Base-by-base conservation (phyloP, 108 stramenopile species). In the Chaetoceros muelleri region DNA sequence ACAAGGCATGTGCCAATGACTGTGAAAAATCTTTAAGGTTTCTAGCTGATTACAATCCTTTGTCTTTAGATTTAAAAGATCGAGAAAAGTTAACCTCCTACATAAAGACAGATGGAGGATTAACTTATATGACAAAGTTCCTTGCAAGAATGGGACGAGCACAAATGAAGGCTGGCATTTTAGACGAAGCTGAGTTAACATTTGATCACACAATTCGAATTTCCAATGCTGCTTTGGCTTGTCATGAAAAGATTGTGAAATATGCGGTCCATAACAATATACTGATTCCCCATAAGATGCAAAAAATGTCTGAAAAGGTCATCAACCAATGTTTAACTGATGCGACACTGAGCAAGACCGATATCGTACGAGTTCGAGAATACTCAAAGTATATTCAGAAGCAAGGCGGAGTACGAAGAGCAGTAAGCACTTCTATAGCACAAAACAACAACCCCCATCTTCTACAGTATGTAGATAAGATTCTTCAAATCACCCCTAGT, bases 121-220 rank as follows among this genome's bases (percentile, higher is more conserved):
- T 68, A 3, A 62, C 71, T 1, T 67, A 76, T 23, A 66, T 65
- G 34, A 61, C 66, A 24, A 85, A 85, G 58, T 69, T 89, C 19
- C 64, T 71, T 17, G 65, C 64, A 46, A 76, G 87, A n/a, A 71
- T 74, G 68, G 87, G 72, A 19, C 56, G 77, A 19, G 78, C 84
- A 28, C 56, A 63, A 24, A 30, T 86, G 25, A 86, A 84, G 56
- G 53, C 71, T 20, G 89, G 89, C 0, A 62, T 81, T 2, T 52
- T 73, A 24, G 72, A 75, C 58, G 67, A 64, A 5, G 85, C 89
- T 5, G 62, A 69, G 7, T 44, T 72, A 49, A 64, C 78, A 0
- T 80, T 86, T 58, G 55, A 67, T 31, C 44, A 66, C 23, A 75
- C 81, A 0, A 69, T 70, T 46, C 49, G 60, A 0, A 58, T 58